Percentiles rank a stretch among this genome's conserved stretches.
Conservation (phyloP, 345 rosid genomes). For the Eucalyptus pumila region DNA sequence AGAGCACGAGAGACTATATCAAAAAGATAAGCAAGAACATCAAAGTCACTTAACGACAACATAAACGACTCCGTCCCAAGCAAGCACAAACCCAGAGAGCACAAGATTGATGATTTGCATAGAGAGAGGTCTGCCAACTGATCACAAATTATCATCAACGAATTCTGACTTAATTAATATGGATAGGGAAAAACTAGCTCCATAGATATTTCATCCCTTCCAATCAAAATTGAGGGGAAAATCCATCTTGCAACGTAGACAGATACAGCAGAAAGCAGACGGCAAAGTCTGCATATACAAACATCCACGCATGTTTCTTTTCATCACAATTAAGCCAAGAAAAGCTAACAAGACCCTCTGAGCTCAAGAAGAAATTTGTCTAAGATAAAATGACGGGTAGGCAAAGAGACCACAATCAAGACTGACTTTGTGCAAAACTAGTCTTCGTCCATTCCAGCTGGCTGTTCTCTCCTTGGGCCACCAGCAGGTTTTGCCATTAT, state of each 20-base stretch:
- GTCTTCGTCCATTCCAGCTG: conserved; percentile 72
- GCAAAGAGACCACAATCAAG: background rate
- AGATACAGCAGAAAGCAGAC: background rate
- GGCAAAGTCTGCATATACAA: background rate
- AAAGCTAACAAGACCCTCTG: background rate
- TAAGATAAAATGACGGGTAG: background rate
- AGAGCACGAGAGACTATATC: background rate
- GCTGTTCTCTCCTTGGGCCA: conserved; percentile 80
- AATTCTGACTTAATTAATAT: background rate
- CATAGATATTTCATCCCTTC: background rate
- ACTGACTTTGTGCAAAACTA: conserved; percentile 1
- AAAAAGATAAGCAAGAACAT: background rate
- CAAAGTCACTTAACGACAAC: background rate
- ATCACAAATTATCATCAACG: background rate
- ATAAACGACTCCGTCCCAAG: background rate
- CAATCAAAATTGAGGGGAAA: background rate
- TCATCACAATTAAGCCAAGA: background rate
- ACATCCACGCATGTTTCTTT: background rate
- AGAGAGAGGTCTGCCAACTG: background rate
- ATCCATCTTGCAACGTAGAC: background rate
- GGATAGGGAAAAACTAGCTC: background rate
- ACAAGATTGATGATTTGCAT: background rate
- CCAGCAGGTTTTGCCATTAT: conserved; percentile 99
- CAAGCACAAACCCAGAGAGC: background rate
- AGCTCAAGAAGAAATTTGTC: background rate